Percentiles rank a stretch among this genome's conserved stretches.
Conservation (phyloP, 2,329 filamentous ascomycete species). For the Aspergillus carbonarius region DNA sequence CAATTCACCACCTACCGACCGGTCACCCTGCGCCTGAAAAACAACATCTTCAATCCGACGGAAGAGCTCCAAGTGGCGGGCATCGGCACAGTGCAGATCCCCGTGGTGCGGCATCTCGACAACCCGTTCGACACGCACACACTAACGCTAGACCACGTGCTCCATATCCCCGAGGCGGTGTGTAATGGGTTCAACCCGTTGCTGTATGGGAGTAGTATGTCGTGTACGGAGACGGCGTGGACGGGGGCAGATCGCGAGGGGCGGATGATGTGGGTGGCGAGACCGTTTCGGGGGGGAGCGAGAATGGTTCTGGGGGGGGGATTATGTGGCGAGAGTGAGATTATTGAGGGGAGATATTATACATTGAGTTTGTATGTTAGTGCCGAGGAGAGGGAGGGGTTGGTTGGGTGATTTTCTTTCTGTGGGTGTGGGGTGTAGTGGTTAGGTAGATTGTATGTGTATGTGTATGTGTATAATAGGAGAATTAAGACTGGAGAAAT, state of each 20-base stretch:
- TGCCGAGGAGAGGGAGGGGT: conserved; percentile 18
- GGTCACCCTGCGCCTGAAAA: conserved; percentile 17
- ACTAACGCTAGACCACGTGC: conserved; percentile 32
- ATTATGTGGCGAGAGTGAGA: conserved; percentile 19
- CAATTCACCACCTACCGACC: conserved; percentile 32
- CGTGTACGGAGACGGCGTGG: conserved; percentile 21
- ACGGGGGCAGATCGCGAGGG: conserved; percentile 19
- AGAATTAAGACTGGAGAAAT: too few species aligned
- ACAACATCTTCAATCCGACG: conserved; percentile 25
- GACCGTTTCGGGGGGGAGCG: conserved; percentile 20
- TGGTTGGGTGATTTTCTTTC: not conserved
- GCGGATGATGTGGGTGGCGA: conserved; percentile 18
- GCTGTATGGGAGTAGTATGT: conserved; percentile 26
- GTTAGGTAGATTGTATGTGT: not conserved
- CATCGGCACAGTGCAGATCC: conserved; percentile 34
- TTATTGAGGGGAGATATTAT: conserved; percentile 24
- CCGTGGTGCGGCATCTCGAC: conserved; percentile 22
- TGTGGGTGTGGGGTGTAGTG: not conserved
- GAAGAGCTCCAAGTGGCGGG: conserved; percentile 30
- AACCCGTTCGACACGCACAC: conserved; percentile 21
- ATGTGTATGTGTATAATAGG: not conserved
- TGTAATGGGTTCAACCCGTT: conserved; percentile 34
- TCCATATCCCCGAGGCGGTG: conserved; percentile 36
- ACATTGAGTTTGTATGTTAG: conserved; percentile 26
- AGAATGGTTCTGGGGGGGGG: conserved; percentile 17